Percentiles rank a stretch among this genome's conserved stretches.
Evolutionary conservation across 345 rosid species (phyloP).

Genomic region (Rhizophora mangle): DNA sequence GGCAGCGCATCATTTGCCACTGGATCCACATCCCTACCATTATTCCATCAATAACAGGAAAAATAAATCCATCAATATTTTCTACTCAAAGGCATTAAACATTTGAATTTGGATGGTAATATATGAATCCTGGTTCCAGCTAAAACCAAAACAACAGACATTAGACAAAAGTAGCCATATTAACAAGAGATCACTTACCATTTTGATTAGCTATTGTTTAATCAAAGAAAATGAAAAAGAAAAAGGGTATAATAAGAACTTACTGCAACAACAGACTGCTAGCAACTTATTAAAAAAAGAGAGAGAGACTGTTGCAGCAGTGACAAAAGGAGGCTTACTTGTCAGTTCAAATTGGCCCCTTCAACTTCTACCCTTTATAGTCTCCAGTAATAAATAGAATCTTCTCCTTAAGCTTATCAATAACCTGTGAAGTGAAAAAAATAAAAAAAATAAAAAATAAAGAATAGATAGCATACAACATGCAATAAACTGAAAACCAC

Average conservation of each 20-base stretch:
- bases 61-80: too few species aligned
- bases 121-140: too few species aligned
- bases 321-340: constrained; percentile 17
- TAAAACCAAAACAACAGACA: too few species aligned
- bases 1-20: too few species aligned
- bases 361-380: constrained; percentile 24
- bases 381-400: constrained; percentile 49
- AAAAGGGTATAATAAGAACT: background rate
- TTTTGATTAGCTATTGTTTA: too few species aligned
- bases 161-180: too few species aligned
- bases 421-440: constrained; percentile 40
- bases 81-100: too few species aligned
- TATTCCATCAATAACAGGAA: too few species aligned
- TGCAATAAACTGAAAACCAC: constrained; percentile 7
- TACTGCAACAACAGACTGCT: background rate
- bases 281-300: too few species aligned
- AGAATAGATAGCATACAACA: constrained; percentile 3
- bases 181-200: too few species aligned
- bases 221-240: background rate
- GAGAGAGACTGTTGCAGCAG: background rate
- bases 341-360: constrained; percentile 7
- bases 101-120: too few species aligned
- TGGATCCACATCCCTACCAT: too few species aligned
- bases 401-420: constrained; percentile 52
- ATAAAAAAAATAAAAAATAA: constrained; percentile 5